Percentiles rank a stretch among this genome's conserved stretches.
Conservation (phyloP, 2,329 filamentous ascomycete species). For the Talaromyces sp. region DNA sequence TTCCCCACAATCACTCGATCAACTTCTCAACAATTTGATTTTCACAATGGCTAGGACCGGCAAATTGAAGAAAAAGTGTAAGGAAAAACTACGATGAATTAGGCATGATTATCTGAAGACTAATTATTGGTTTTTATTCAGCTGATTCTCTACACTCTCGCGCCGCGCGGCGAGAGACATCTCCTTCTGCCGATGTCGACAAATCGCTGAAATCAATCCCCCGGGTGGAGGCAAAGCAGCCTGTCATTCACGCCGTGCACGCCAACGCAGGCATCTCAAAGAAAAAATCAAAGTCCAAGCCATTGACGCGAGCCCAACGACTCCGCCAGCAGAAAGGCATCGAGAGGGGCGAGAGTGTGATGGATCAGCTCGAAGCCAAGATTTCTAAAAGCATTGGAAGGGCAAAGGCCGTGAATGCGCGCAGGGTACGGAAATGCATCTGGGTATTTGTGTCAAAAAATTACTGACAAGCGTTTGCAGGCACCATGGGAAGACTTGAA, state of each 20-base stretch:
- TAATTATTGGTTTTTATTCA: conserved; percentile 21
- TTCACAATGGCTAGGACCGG: conserved; percentile 34
- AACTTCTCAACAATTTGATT: background rate
- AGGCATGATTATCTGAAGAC: background rate
- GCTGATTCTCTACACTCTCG: conserved; percentile 52
- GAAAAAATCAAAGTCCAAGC: conserved; percentile 44
- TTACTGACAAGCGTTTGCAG: conserved; percentile 14
- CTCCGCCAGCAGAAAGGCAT: conserved; percentile 49
- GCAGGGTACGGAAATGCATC: conserved; percentile 27
- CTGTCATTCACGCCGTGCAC: conserved; percentile 45
- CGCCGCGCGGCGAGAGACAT: conserved; percentile 52
- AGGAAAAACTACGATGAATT: conserved; percentile 8
- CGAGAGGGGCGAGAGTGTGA: conserved; percentile 49
- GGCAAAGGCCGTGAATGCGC: conserved; percentile 40
- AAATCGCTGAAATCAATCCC: conserved; percentile 43
- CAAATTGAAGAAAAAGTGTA: conserved; percentile 25
- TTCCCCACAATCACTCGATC: conserved; percentile 17
- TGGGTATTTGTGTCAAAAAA: background rate
- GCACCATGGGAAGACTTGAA: conserved; percentile 39
- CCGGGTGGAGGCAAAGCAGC: conserved; percentile 34
- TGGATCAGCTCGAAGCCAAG: conserved; percentile 53
- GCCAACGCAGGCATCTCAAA: conserved; percentile 48
- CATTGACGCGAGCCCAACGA: conserved; percentile 47
- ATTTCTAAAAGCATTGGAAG: conserved; percentile 46
- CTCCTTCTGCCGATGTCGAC: conserved; percentile 49